A percentile compares a stretch with the other conserved stretches of the same genome.
Conservation (phyloP, 495 filamentous ascomycete species). For the Aspergillus nidulans region DNA sequence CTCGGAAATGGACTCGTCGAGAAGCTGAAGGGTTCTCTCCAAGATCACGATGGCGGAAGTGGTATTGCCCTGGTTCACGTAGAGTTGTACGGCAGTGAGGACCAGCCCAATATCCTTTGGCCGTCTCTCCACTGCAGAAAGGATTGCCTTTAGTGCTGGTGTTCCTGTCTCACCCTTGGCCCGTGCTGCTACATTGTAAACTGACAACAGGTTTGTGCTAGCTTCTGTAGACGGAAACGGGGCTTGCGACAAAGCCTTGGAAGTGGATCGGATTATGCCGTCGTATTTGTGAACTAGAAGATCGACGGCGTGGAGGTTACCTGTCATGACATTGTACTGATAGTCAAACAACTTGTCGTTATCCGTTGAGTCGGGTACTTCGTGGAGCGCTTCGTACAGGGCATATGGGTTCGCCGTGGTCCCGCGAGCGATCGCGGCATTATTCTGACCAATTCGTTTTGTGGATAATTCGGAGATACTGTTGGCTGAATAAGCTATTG, state of each 20-base stretch:
- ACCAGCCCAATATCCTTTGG: slow-evolving; percentile 81
- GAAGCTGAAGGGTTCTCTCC: slow-evolving; percentile 64
- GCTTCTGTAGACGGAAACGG: slow-evolving; percentile 53
- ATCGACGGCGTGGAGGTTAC: slow-evolving; percentile 67
- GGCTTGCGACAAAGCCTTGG: slow-evolving; percentile 50
- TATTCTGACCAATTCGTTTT: slow-evolving; percentile 72
- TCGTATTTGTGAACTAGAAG: slow-evolving; percentile 74
- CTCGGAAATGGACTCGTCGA: slow-evolving; percentile 63
- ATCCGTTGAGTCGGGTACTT: slow-evolving; percentile 50
- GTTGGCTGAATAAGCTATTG: slow-evolving; percentile 18
- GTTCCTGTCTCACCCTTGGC: slow-evolving; percentile 60
- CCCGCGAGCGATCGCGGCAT: slow-evolving; percentile 58
- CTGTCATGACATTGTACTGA: slow-evolving; percentile 62
- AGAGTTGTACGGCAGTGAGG: slow-evolving; percentile 80
- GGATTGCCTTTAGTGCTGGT: slow-evolving; percentile 65
- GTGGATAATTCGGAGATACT: slow-evolving; percentile 79
- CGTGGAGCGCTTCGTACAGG: slow-evolving; percentile 62
- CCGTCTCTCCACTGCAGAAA: slow-evolving; percentile 68
- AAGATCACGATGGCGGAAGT: slow-evolving; percentile 70
- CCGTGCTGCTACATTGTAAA: slow-evolving; percentile 76
- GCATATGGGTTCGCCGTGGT: slow-evolving; percentile 69
- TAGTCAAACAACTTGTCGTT: slow-evolving; percentile 74
- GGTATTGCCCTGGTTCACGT: slow-evolving; percentile 69
- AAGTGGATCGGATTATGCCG: slow-evolving; percentile 65
- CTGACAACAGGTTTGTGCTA: slow-evolving; percentile 60